These are phyloP conservation scores for Boletellus ananiceps DNA, from an alignment of 768 basidiomycete species.

Conservation along the genomic window DNA sequence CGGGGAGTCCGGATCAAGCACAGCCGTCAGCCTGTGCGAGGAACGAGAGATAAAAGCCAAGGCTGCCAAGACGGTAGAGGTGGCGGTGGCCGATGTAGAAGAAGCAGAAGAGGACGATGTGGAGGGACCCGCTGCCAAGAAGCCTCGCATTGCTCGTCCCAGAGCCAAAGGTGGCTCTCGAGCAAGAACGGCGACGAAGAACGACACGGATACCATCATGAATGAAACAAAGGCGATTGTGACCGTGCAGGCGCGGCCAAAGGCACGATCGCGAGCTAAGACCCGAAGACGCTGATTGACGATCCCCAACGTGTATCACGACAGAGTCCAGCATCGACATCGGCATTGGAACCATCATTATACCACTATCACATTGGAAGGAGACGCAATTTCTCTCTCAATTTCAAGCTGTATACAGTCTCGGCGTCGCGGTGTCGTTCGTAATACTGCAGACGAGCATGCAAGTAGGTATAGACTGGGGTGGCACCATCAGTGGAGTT, in stretches of 20 bases:
- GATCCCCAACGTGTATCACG: conserved; percentile 5
- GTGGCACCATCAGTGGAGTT: conserved; percentile 18
- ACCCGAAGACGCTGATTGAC: conserved; percentile 27
- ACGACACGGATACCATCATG: conserved; percentile 7
- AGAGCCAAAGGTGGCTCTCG: conserved; percentile 24
- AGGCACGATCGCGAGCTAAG: conserved; percentile 29
- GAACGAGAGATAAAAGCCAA: conserved; percentile 26
- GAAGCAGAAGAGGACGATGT: conserved; percentile 14
- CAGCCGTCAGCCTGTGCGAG: conserved; percentile 30
- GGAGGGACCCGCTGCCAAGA: conserved; percentile 16
- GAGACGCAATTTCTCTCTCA: conserved; percentile 17
- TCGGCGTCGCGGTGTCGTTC: conserved; percentile 4
- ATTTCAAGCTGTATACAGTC: conserved; percentile 22
- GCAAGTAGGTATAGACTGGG: conserved; percentile 14
- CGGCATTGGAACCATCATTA: conserved; percentile 18
- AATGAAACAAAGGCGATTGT: conserved; percentile 15
- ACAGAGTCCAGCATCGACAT: conserved; percentile 12
- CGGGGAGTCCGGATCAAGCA: conserved; percentile 30
- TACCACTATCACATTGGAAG: conserved; percentile 20
- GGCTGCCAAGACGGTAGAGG: conserved; percentile 10
- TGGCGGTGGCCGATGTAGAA: conserved; percentile 8
- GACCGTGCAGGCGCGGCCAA: conserved; percentile 27
- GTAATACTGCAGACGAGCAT: conserved; percentile 1
- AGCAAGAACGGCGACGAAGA: conserved; percentile 14
- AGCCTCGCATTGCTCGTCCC: conserved; percentile 15